phyloP scores from a whole-genome alignment of 2,329 filamentous ascomycete genomes.

The Geosmithia morbida region DNA sequence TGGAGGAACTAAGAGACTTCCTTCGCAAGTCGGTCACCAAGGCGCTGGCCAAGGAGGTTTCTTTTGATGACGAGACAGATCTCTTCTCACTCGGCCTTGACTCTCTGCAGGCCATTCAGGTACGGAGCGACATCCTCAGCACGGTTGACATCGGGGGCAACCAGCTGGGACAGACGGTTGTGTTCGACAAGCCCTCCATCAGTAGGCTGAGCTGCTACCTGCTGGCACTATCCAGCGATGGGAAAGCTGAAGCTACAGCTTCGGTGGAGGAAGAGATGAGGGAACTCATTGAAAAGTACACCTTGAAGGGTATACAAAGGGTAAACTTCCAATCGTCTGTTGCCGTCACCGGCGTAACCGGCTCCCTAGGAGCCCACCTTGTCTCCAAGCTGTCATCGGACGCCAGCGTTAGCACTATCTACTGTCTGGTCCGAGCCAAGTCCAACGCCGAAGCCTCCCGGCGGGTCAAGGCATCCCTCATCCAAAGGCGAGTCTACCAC shows the following conservation, averaged over 20 bases:
- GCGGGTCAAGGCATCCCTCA: slow-evolving; percentile 8
- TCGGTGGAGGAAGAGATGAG: slow-evolving; percentile 13
- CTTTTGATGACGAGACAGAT: slow-evolving; percentile 25
- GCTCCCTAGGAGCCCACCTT: slow-evolving; percentile 46
- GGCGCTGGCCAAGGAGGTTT: background rate
- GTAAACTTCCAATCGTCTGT: slow-evolving; percentile 3
- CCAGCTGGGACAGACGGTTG: slow-evolving; percentile 36
- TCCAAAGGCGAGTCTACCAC: slow-evolving; percentile 19
- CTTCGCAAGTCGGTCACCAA: slow-evolving; percentile 13
- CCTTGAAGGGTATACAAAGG: background rate
- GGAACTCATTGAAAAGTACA: slow-evolving; percentile 8
- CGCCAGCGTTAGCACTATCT: slow-evolving; percentile 36
- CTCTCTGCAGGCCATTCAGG: slow-evolving; percentile 41
- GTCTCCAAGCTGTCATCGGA: slow-evolving; percentile 39
- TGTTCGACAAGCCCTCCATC: slow-evolving; percentile 41
- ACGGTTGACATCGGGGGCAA: slow-evolving; percentile 31
- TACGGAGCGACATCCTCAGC: slow-evolving; percentile 35
- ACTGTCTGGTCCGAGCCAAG: slow-evolving; percentile 33
- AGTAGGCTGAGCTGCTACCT: slow-evolving; percentile 27
- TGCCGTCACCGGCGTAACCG: slow-evolving; percentile 46
- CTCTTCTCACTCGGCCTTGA: slow-evolving; percentile 46
- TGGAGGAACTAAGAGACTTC: slow-evolving; percentile 16
- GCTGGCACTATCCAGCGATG: slow-evolving; percentile 21
- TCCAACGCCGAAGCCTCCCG: slow-evolving; percentile 4
- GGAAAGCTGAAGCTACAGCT: slow-evolving; percentile 7